Percentiles rank a stretch among this genome's conserved stretches.
phyloP scores from a whole-genome alignment of 805 yeast species.

The Kuraishia capsulata region DNA sequence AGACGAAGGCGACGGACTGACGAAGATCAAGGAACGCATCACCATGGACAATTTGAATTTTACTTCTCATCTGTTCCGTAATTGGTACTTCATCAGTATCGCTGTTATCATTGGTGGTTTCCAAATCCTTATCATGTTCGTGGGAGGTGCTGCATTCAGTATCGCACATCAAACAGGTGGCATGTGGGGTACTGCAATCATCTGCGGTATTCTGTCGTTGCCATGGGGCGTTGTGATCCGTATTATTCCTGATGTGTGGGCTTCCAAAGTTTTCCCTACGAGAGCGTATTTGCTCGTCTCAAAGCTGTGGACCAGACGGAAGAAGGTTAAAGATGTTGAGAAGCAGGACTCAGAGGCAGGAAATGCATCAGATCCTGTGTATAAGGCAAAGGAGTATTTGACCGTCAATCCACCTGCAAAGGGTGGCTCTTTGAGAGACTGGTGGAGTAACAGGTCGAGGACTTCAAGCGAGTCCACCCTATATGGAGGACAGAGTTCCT shows the following conservation, averaged over 20 bases:
- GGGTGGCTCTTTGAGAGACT: neutral
- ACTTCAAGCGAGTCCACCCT: neutral
- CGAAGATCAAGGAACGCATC: constrained; percentile 46
- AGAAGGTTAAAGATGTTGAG: neutral
- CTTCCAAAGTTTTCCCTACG: constrained; percentile 55
- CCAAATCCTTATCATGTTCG: constrained; percentile 88
- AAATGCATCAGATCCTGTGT: neutral
- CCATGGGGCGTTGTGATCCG: constrained; percentile 77
- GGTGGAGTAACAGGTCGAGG: neutral
- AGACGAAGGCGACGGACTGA: constrained; percentile 75
- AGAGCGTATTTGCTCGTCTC: constrained; percentile 26
- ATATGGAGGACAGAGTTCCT: neutral
- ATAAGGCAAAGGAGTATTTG: neutral
- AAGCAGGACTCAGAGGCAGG: neutral
- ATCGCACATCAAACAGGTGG: constrained; percentile 70
- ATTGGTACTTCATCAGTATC: constrained; percentile 72
- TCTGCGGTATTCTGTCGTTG: constrained; percentile 72
- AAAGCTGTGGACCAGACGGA: neutral
- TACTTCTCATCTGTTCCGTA: constrained; percentile 72
- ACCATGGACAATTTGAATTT: constrained; percentile 66
- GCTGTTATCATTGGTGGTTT: constrained; percentile 68
- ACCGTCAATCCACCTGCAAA: neutral
- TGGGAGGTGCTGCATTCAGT: constrained; percentile 94
- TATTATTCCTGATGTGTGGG: constrained; percentile 76
- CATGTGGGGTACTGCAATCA: constrained; percentile 84